Base-by-base conservation (phyloP, 75 land plant genomes). In the Pinus albicaulis region DNA sequence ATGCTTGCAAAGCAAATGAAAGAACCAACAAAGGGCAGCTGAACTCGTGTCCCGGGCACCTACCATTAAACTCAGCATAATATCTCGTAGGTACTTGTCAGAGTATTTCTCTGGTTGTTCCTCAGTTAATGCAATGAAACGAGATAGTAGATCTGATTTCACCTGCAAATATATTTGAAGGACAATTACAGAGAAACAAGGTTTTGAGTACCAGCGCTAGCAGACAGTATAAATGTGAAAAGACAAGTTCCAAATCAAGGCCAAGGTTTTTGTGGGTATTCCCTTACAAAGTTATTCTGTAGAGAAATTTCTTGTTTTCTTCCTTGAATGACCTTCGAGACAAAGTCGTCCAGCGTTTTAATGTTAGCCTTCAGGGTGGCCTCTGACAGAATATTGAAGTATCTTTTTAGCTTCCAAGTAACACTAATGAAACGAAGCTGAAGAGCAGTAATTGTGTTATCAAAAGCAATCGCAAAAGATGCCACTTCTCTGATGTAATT, bases 31-130 rank as follows among this genome's bases (percentile, higher is more conserved):
- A 19, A 94, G 85, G 6, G 92, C 88, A 17, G 72, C 73, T 48
- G 95, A 89, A 31, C 95, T 88, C 44, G 98, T 92, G 85, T 94
- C 98, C 63, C 86, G 83, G 7, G 94, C 92, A 12, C 92, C 94
- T 28, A 93, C 82, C 24, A 93, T 73, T 73, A 93, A 89, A 69
- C 86, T 93, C 28, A 93, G 77, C 7, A 87, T 79, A 24, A 89
- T 82, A 71, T 93, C 96, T 38, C 92, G 79, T 65, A 93, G 75
- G 48, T 84, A 83, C 56, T 69, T 78, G 56, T 82, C 80, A 5
- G 61, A 73, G 19, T 74, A 76, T 12, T 13, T 73, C 31, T 81
- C 81, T 13, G 88, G 83, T 26, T 88, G 86, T n/a, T 76, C 34
- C 53, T 88, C 86, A 38, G 62, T 81, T 53, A 76, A 55, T 3